Evolutionary conservation across 2,329 filamentous ascomycete genomes (phyloP), one percentile per base, ranked within the genome.

Genomic region (Aschersonia sp.): DNA sequence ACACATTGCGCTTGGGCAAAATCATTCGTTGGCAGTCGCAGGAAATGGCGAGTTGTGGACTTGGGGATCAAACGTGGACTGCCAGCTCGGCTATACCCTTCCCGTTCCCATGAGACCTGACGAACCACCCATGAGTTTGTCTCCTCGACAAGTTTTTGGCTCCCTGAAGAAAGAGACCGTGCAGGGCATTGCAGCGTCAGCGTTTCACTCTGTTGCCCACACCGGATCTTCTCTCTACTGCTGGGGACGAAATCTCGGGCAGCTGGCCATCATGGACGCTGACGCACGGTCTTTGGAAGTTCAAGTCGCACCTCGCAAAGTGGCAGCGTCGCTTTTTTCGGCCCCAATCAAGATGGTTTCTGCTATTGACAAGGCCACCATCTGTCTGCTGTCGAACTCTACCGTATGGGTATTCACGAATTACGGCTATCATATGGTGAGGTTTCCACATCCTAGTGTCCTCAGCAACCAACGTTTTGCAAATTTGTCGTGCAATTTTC

Each of bases 371-470:
- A 83, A 82, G 54, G 92, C 92, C 5, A 96, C 92, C 0, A 82
- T 84, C 1, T 84, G 89, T 52, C 68, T 98, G 31, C 75, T 98
- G 3, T 84, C 89, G 45, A 94, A 89, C 55, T 82, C 85, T 55
- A 88, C 89, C 28, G 88, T 97, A 7, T 94, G 85, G 73, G 83
- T 98, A 0, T 95, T 98, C 57, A 91, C 89, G 1, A 94, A 94
- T 55, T 97, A 94, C 58, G 91, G 91, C 4, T 97, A 95, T 61
- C 88, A 89, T n/a, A 86, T 88, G 53, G 74, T 97, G 48, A 81
- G 80, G 44, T 95, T 97, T 53, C 85, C 88, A 0, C 70, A 86
- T 35, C 68, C 71, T 1, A 85, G 89, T 53, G 76, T 78, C 5
- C 82, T 87, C 53, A 75, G 76, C 28, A 88, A 83, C 50, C 79